These are phyloP conservation scores for Cinchona pubescens DNA, from an alignment of 257 asterid genomes.

Conservation along the genomic window DNA sequence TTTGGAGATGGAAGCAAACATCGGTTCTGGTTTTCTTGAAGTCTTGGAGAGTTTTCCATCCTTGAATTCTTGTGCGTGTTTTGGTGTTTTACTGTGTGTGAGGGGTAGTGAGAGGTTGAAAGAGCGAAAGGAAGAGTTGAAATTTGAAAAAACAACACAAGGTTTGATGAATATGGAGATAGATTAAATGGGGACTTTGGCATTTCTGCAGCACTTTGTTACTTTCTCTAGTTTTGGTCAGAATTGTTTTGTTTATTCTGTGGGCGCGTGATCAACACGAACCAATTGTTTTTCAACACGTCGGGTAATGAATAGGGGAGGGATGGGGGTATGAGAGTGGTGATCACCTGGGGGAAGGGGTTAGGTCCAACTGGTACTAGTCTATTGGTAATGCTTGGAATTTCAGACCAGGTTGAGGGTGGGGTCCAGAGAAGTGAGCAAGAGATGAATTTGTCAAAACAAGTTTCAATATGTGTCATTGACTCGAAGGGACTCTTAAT, in stretches of 20 bases:
- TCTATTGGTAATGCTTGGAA: constrained; percentile 48
- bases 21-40: constrained; percentile 38
- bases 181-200: constrained; percentile 24
- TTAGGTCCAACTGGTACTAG: constrained; percentile 33
- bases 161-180: neutral
- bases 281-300: neutral
- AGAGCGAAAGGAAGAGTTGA: constrained; percentile 11
- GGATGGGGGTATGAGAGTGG: constrained; percentile 21
- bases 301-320: neutral
- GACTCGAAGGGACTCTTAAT: constrained; percentile 40
- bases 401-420: constrained; percentile 37
- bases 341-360: neutral
- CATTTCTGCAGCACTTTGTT: constrained; percentile 34
- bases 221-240: constrained; percentile 46
- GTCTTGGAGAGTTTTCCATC: constrained; percentile 49
- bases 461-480: constrained; percentile 44
- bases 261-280: neutral
- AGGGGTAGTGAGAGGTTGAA: constrained; percentile 2
- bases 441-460: constrained; percentile 42
- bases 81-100: neutral
- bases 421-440: constrained; percentile 20
- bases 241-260: constrained; percentile 30
- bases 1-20: constrained; percentile 38
- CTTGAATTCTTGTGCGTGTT: neutral
- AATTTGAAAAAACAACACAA: no score